Evolutionary conservation across 2,329 filamentous ascomycete genomes (phyloP), one percentile per base, ranked within the genome.

Genomic region (Diaporthe capsici): DNA sequence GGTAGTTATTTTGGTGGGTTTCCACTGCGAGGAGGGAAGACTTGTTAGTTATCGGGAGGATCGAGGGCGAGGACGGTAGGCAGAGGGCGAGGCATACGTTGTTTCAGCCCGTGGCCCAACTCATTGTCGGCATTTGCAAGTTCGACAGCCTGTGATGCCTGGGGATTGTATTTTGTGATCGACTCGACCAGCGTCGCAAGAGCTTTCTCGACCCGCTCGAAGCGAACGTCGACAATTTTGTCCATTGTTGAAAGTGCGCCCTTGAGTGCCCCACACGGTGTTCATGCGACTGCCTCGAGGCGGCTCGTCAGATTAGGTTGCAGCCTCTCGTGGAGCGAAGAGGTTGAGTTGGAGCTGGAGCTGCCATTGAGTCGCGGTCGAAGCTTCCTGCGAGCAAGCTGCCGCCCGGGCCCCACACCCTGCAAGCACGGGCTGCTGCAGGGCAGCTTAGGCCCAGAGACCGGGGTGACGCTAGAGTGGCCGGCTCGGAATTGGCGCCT

Each of bases 131-230:
- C 94, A 10, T 88, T 86, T 25, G 94, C 87, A 13, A 97, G 90
- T 78, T 95, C 93, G 74, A 90, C 86, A 8, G 93, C 94, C 37
- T 92, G 90, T 49, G 88, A 84, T 6, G 90, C 86, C 9, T 93
- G 94, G 0, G 95, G 94, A 80, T 95, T 95, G 84, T 96, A 96
- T 78, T 95, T 94, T 8, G 94, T 89, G 77, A 97, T 93, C 0
- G 94, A 96, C 82, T 95, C 94, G 79, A 95, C 92, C 47, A 97
- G 87, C 39, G 87, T 91, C 17, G 90, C 89, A 28, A 97, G 86
- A 1, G 92, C 91, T 80, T 89, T 90, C 80, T 94, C 92, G 42
- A 94, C 86, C 67, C 91, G 90, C 81, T 93, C 90, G 76, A 94
- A 93, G 79, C 90, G 91, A 61, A 81, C 82, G 77, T 93, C 91